phyloP scores from a whole-genome alignment of 108 stramenopile species.

The Chaetoceros tenuissimus region DNA sequence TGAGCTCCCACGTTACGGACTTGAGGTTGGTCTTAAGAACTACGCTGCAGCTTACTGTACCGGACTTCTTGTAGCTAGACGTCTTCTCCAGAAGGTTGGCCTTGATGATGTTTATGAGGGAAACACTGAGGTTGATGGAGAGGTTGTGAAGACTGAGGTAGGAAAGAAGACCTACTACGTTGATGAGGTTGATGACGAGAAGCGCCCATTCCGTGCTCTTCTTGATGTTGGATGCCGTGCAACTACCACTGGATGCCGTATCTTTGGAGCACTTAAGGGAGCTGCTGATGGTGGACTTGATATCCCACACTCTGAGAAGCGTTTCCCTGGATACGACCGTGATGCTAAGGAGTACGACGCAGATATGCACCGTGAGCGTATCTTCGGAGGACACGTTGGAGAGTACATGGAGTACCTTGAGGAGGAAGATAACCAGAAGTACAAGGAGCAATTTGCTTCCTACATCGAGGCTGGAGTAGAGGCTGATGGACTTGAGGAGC shows the following conservation, averaged over 20 bases:
- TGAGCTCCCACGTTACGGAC: slow-evolving; percentile 93
- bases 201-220: slow-evolving; percentile 93
- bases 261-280: slow-evolving; percentile 98
- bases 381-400: slow-evolving; percentile 94
- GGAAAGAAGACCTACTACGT: slow-evolving; percentile 96
- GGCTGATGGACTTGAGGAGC: slow-evolving; percentile 84
- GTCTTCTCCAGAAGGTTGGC: slow-evolving; percentile 94
- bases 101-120: slow-evolving; percentile 92
- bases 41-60: slow-evolving; percentile 99
- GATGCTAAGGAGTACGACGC: slow-evolving; percentile 97
- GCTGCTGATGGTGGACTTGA: slow-evolving; percentile 98
- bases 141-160: slow-evolving; percentile 73
- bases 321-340: slow-evolving; percentile 98
- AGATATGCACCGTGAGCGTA: slow-evolving; percentile 94
- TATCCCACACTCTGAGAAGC: slow-evolving; percentile 95
- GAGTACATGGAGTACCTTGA: slow-evolving; percentile 98
- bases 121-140: slow-evolving; percentile 81
- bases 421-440: slow-evolving; percentile 96
- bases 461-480: slow-evolving; percentile 75
- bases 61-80: slow-evolving; percentile 92
- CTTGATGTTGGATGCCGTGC: slow-evolving; percentile 94
- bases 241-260: slow-evolving; percentile 93
- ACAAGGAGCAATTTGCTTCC: slow-evolving; percentile 80
- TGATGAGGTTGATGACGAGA: slow-evolving; percentile 97
- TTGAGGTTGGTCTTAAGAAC: slow-evolving; percentile 96